Evolutionary conservation across 1,284 basidiomycete species (phyloP).

Genomic region (Neonothopanus nambi): DNA sequence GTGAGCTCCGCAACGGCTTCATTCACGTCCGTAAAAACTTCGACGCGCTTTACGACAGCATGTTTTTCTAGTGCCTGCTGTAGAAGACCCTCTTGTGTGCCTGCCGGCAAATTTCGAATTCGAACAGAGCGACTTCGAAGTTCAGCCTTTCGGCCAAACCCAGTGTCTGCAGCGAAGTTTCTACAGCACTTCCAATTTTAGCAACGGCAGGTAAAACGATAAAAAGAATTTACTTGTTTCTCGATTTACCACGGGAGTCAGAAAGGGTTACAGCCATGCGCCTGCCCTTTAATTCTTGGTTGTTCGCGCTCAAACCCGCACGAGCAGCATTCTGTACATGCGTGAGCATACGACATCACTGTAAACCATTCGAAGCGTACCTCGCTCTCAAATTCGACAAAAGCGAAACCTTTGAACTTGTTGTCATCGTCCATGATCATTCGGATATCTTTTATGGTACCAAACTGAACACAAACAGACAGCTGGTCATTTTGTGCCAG

Average conservation of each 20-base stretch:
- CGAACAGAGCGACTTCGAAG: constrained; percentile 70
- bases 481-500: background rate
- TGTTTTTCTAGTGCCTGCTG: constrained; percentile 87
- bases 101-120: constrained; percentile 70
- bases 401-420: constrained; percentile 85
- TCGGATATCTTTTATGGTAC: constrained; percentile 77
- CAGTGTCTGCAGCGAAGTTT: constrained; percentile 47
- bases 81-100: constrained; percentile 79
- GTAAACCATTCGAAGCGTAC: constrained; percentile 39
- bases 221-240: constrained; percentile 44
- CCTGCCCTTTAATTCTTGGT: constrained; percentile 81
- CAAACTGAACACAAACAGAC: constrained; percentile 57
- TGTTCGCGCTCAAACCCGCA: constrained; percentile 77
- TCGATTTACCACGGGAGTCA: constrained; percentile 66
- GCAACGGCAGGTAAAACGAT: background rate
- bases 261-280: constrained; percentile 83
- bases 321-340: constrained; percentile 63
- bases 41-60: constrained; percentile 70
- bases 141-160: constrained; percentile 61
- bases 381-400: constrained; percentile 87
- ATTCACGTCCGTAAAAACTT: constrained; percentile 64
- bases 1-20: constrained; percentile 83
- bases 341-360: constrained; percentile 4
- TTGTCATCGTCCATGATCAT: constrained; percentile 75
- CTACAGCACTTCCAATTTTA: constrained; percentile 27